These are phyloP conservation scores for Macadamia integrifolia DNA, from an alignment of 164 flowering plant genomes.

Conservation along the genomic window DNA sequence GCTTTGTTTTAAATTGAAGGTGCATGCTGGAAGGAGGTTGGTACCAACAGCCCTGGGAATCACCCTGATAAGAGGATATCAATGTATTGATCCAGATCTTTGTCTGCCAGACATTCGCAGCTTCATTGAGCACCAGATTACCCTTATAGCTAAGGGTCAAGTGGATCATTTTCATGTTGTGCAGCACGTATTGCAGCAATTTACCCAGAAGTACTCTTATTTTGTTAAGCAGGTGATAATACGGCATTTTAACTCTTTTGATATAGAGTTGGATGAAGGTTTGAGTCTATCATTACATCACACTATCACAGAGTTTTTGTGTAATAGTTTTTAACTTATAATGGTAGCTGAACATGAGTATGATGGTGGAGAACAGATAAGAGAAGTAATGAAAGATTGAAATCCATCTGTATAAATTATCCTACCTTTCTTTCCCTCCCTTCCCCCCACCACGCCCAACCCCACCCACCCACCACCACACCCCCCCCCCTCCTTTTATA, in stretches of 20 bases:
- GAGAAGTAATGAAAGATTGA: too few species aligned
- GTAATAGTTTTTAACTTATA: too few species aligned
- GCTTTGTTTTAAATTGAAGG: slow-evolving; percentile 41
- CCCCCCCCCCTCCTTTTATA: too few species aligned
- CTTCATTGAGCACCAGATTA: slow-evolving; percentile 96
- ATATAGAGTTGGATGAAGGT: neutral
- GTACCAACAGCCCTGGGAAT: slow-evolving; percentile 84
- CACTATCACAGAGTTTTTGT: too few species aligned
- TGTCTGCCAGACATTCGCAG: slow-evolving; percentile 94
- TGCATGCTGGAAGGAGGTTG: slow-evolving; percentile 83
- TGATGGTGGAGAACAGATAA: too few species aligned
- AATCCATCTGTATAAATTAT: too few species aligned
- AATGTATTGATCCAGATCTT: slow-evolving; percentile 89
- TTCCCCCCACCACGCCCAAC: too few species aligned
- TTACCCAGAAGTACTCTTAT: slow-evolving; percentile 61
- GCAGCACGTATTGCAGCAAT: slow-evolving; percentile 76
- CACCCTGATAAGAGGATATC: slow-evolving; percentile 84
- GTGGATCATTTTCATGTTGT: slow-evolving; percentile 70
- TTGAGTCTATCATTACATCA: neutral
- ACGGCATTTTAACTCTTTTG: neutral
- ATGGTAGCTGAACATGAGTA: too few species aligned
- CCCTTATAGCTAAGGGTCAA: slow-evolving; percentile 89
- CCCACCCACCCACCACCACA: too few species aligned
- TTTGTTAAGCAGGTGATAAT: slow-evolving; percentile 72
- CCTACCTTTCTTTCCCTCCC: too few species aligned